A percentile compares a stretch with the other conserved stretches of the same genome.
Evolutionary conservation across 179 eudicot species (phyloP).

Genomic region (Corrigiola litoralis): DNA sequence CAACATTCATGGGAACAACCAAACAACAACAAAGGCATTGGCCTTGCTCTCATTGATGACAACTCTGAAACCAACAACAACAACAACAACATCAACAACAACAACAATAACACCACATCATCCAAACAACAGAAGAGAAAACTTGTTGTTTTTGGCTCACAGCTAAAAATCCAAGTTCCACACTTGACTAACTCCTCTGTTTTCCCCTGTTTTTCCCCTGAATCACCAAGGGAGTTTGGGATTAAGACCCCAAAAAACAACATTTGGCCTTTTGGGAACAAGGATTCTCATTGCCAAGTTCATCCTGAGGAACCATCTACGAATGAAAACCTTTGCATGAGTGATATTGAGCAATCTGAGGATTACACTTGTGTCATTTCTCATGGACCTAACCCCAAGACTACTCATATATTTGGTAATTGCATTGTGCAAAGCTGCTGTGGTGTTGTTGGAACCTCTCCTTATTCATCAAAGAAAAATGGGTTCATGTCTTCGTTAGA

Average conservation of each 20-base stretch:
- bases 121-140: conserved; percentile 37
- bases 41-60: conserved; percentile 60
- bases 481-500: conserved; percentile 23
- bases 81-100: neutral
- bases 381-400: conserved; percentile 80
- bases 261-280: conserved; percentile 13
- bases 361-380: conserved; percentile 82
- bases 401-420: conserved; percentile 71
- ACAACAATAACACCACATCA: neutral
- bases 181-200: conserved; percentile 24
- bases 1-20: conserved; percentile 36
- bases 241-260: conserved; percentile 53
- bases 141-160: conserved; percentile 57
- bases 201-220: conserved; percentile 38
- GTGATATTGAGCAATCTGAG: conserved; percentile 72
- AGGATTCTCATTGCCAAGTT: conserved; percentile 16
- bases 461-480: conserved; percentile 25
- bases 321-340: conserved; percentile 20
- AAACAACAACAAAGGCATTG: conserved; percentile 43
- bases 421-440: conserved; percentile 61
- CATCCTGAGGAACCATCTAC: conserved; percentile 10
- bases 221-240: conserved; percentile 66
- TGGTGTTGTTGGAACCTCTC: conserved; percentile 37
- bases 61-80: conserved; percentile 12
- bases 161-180: conserved; percentile 62